Evolutionary conservation across 2,329 filamentous ascomycete species (phyloP).

Genomic region (Penicillium sp.): DNA sequence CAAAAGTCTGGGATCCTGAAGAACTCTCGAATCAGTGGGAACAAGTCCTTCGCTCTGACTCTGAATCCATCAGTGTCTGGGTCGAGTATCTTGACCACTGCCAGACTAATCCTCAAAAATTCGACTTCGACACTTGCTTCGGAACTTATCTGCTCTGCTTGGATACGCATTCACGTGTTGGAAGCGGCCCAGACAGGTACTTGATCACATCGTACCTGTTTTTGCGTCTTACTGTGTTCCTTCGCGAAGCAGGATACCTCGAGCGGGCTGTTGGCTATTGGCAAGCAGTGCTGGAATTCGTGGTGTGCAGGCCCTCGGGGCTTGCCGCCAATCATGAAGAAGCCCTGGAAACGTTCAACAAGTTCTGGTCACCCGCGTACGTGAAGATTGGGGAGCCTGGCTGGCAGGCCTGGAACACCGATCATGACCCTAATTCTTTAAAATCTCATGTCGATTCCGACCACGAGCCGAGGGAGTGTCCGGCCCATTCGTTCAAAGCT

Average conservation of each 20-base stretch:
- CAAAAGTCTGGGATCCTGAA: conserved; percentile 67
- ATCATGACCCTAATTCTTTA: conserved; percentile 33
- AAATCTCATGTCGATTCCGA: conserved; percentile 20
- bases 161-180: conserved; percentile 31
- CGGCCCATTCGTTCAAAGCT: conserved; percentile 37
- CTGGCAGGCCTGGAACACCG: conserved; percentile 64
- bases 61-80: conserved; percentile 65
- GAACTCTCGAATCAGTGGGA: conserved; percentile 64
- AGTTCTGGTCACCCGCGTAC: conserved; percentile 85
- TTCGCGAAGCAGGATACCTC: conserved; percentile 71
- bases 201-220: conserved; percentile 64
- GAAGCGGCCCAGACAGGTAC: conserved; percentile 22
- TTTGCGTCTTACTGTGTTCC: conserved; percentile 67
- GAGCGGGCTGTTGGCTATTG: conserved; percentile 75
- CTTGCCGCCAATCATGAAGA: conserved; percentile 20
- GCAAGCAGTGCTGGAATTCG: conserved; percentile 76
- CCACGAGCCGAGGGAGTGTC: conserved; percentile 20
- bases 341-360: conserved; percentile 51
- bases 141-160: conserved; percentile 59
- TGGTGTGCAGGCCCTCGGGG: conserved; percentile 55
- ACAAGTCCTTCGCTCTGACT: conserved; percentile 54
- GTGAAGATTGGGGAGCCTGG: conserved; percentile 70
- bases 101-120: conserved; percentile 63
- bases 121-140: conserved; percentile 65
- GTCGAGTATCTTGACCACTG: conserved; percentile 66